Percentiles rank a stretch among this genome's conserved stretches.
Evolutionary conservation across 2,329 filamentous ascomycete species (phyloP).

Genomic region (Fusarium aywerte): DNA sequence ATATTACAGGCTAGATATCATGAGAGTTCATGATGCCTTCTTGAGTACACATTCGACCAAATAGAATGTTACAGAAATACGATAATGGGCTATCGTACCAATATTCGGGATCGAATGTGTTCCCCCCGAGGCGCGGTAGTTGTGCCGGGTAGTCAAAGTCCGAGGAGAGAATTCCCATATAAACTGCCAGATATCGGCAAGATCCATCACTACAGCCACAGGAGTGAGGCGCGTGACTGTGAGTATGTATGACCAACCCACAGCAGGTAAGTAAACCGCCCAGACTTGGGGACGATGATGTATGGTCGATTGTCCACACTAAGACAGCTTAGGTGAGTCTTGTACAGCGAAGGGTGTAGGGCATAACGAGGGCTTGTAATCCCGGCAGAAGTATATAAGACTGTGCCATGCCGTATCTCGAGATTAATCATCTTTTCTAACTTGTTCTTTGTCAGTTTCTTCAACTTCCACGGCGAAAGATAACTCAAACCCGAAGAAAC

Average conservation of each 20-base stretch:
- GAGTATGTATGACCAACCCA: not conserved
- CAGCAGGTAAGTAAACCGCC: constrained; percentile 2
- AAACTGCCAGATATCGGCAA: not conserved
- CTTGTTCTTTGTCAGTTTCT: not conserved
- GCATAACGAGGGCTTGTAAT: not conserved
- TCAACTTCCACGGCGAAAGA: not conserved
- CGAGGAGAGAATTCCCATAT: not conserved
- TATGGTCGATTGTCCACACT: not conserved
- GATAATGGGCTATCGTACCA: not conserved
- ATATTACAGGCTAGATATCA: not conserved
- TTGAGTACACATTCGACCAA: too few species aligned
- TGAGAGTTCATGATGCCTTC: not conserved
- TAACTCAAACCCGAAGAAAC: not conserved
- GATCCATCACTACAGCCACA: not conserved
- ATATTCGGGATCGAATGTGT: not conserved
- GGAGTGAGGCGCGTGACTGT: not conserved
- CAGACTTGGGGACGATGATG: not conserved
- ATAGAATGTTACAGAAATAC: not conserved
- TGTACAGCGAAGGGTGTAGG: not conserved
- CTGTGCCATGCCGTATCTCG: not conserved
- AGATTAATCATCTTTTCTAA: not conserved
- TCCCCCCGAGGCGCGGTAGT: constrained; percentile 12
- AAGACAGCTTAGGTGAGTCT: not conserved
- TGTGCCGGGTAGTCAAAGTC: constrained; percentile 2
- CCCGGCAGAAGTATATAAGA: not conserved